Evolutionary conservation across 2,329 filamentous ascomycete species (phyloP), one percentile per base, ranked within the genome.

Genomic region (Diaporthe australafricana): DNA sequence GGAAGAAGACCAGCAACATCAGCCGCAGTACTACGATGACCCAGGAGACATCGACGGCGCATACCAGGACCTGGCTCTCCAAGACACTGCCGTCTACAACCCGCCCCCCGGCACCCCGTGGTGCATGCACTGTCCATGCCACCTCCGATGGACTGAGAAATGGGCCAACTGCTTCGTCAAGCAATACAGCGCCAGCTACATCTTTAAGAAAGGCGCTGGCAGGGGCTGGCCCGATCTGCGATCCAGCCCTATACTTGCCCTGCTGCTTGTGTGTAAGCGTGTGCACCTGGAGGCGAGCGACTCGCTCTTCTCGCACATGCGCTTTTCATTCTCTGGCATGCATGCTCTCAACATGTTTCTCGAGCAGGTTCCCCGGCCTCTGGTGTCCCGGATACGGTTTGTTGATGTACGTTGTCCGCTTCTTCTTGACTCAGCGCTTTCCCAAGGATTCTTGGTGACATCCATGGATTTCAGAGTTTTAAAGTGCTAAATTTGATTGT

Each of bases 11-110:
- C 27, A 40, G 17, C 4, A 9, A n/a, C 47, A 38, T 11, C 42
- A 62, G 30, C n/a, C 22, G 1, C 17, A 68, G 9, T 16, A 27
- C 7, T 14, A 68, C 5, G 63, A 71, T 7, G 70, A 63, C 55
- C 70, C 70, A 22, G 70, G 70, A 2, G 70, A 71, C 1, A 40
- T 71, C 62, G 47, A 71, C 38, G 47, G 53, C 35, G 70, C 70
- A 1, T 32, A 62, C 11, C 53, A 68, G n/a, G 62, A 71, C 12
- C 22, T 71, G 12, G 38, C 63, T 3, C 22, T 8, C 7, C 14
- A 9, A 7, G 20, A 20, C 1, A 20, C 11, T 2, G 53, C 4
- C 12, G 14, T 20, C 5, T 22, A 63, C 17, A 17, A 47, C 20
- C n/a, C 32, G 17, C 27, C 47, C 1, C 16, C 22, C 47, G n/a